Evolutionary conservation across 805 yeast species (phyloP).

Genomic region (Barnettozyma pratensis): DNA sequence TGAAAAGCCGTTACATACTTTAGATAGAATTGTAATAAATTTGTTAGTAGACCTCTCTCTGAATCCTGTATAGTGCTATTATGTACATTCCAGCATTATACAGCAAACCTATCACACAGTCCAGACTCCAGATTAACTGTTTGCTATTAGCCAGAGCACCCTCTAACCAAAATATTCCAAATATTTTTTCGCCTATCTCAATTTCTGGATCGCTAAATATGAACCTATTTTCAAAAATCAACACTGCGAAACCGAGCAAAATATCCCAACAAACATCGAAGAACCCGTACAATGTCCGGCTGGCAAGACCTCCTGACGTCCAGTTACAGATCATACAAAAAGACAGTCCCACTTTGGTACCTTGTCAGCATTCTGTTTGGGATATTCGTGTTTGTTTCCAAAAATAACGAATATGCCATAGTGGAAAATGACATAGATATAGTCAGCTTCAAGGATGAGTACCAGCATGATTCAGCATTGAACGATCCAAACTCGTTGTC

Average conservation of each 20-base stretch:
- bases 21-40: too few relatives aligned
- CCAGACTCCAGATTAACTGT: too few relatives aligned
- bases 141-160: too few relatives aligned
- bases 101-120: too few relatives aligned
- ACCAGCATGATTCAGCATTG: constrained; percentile 12
- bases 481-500: constrained; percentile 17
- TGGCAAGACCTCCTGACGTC: neutral
- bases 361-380: constrained; percentile 16
- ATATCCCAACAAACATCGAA: neutral
- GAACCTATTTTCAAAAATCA: neutral
- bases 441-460: constrained; percentile 15
- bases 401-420: neutral
- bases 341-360: constrained; percentile 19
- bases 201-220: neutral
- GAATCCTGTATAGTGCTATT: too few relatives aligned
- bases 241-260: neutral
- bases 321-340: constrained; percentile 7
- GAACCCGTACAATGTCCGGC: neutral
- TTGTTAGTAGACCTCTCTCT: too few relatives aligned
- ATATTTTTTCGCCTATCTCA: too few relatives aligned
- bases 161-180: too few relatives aligned
- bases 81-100: too few relatives aligned
- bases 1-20: neutral
- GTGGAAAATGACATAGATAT: constrained; percentile 12
- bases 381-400: constrained; percentile 16